These are phyloP conservation scores for Phytophthora crassamura DNA, from an alignment of 352 stramenopile species.

Conservation along the genomic window DNA sequence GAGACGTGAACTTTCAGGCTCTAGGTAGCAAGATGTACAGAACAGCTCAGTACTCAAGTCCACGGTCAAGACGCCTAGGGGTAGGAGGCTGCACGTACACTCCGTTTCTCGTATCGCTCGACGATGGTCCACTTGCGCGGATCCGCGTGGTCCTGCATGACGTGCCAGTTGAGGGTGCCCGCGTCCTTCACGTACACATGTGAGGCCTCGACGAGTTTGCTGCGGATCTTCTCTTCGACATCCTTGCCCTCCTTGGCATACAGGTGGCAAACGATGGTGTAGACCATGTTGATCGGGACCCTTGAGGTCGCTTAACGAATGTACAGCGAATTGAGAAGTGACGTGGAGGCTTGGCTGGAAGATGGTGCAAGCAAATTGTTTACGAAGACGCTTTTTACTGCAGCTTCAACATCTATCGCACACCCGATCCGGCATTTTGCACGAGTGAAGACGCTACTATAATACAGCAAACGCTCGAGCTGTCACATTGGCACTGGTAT, in stretches of 20 bases:
- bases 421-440: too few species aligned
- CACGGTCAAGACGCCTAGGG: background rate
- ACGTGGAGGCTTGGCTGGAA: background rate
- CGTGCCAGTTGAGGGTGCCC: constrained; percentile 28
- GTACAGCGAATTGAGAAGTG: constrained; percentile 20
- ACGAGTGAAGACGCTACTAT: too few species aligned
- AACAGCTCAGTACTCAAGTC: constrained; percentile 1
- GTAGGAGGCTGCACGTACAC: constrained; percentile 15
- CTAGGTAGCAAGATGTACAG: constrained; percentile 1
- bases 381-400: constrained; percentile 24
- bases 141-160: constrained; percentile 36
- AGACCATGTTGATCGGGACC: constrained; percentile 26
- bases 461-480: too few species aligned
- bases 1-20: constrained; percentile 34
- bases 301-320: background rate
- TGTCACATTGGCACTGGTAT: too few species aligned
- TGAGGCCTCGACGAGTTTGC: constrained; percentile 35
- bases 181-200: constrained; percentile 31
- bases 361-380: constrained; percentile 15
- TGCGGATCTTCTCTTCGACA: constrained; percentile 34
- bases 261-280: constrained; percentile 33
- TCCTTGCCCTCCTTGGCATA: constrained; percentile 37
- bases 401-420: constrained; percentile 15
- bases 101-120: constrained; percentile 31
- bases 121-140: constrained; percentile 37